Evolutionary conservation across 2,329 filamentous ascomycete genomes (phyloP).

Genomic region (Cladophialophora bantiana): DNA sequence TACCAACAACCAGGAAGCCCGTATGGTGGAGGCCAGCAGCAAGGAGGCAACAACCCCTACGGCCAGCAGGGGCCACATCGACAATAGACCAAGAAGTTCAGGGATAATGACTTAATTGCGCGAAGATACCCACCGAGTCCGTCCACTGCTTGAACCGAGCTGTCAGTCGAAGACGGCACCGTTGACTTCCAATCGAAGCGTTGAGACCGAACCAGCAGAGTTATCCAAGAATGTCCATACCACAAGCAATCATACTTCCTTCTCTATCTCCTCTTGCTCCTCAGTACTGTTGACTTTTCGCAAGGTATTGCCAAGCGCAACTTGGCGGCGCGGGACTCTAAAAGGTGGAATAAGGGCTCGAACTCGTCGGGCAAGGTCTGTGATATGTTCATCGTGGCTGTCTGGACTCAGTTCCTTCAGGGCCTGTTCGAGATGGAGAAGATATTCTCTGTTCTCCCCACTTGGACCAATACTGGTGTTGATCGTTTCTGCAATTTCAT

Average conservation of each 20-base stretch:
- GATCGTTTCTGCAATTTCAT: constrained; percentile 68
- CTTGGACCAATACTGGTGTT: constrained; percentile 78
- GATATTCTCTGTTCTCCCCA: constrained; percentile 88
- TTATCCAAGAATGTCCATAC: constrained; percentile 22
- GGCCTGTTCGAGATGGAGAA: constrained; percentile 79
- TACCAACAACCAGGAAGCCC: constrained; percentile 38
- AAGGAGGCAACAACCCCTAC: constrained; percentile 31
- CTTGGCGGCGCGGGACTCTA: constrained; percentile 13
- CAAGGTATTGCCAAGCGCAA: constrained; percentile 48
- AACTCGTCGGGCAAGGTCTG: constrained; percentile 77
- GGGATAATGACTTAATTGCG: constrained; percentile 12
- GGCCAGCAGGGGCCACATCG: constrained; percentile 34
- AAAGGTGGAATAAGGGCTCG: constrained; percentile 58
- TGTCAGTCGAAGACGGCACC: not conserved
- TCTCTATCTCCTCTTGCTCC: constrained; percentile 68
- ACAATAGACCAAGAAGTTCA: constrained; percentile 24
- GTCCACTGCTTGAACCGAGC: constrained; percentile 1
- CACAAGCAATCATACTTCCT: constrained; percentile 39
- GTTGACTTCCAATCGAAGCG: not conserved
- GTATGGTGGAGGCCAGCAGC: constrained; percentile 32
- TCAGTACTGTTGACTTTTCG: constrained; percentile 58
- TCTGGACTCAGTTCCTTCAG: constrained; percentile 75
- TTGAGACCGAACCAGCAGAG: constrained; percentile 17
- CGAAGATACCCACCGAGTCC: constrained; percentile 24
- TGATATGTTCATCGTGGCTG: constrained; percentile 83